These are phyloP conservation scores for Pseudogymnoascus sp. DNA, from an alignment of 2,329 filamentous ascomycete genomes.

Conservation along the genomic window DNA sequence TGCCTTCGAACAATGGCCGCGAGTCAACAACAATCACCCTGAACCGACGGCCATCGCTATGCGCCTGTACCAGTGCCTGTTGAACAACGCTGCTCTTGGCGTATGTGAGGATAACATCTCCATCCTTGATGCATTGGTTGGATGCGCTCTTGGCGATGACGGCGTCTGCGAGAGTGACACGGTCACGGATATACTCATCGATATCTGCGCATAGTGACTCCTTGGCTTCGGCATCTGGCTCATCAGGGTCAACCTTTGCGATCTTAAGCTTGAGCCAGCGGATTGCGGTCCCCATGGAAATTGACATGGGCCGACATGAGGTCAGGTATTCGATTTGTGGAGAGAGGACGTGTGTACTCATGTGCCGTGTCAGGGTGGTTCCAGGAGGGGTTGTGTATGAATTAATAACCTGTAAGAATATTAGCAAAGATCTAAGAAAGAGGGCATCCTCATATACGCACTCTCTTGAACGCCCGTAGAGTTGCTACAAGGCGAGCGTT, in stretches of 20 bases:
- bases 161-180: slow-evolving; percentile 77
- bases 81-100: slow-evolving; percentile 82
- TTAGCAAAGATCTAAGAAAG: neutral
- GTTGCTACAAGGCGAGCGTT: slow-evolving; percentile 83
- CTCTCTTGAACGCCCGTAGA: slow-evolving; percentile 80
- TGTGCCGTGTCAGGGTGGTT: slow-evolving; percentile 79
- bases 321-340: slow-evolving; percentile 93
- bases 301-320: slow-evolving; percentile 89
- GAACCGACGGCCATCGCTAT: slow-evolving; percentile 64
- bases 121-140: slow-evolving; percentile 61
- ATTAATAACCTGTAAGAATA: slow-evolving; percentile 62
- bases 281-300: slow-evolving; percentile 95
- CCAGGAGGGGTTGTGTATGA: slow-evolving; percentile 84
- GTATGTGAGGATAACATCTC: slow-evolving; percentile 79
- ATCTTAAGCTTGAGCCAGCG: slow-evolving; percentile 90
- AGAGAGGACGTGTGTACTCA: slow-evolving; percentile 83
- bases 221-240: slow-evolving; percentile 76
- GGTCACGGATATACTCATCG: slow-evolving; percentile 83
- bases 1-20: slow-evolving; percentile 61
- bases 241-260: slow-evolving; percentile 79
- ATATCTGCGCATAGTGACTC: slow-evolving; percentile 69
- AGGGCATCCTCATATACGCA: slow-evolving; percentile 31
- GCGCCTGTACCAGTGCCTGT: slow-evolving; percentile 67
- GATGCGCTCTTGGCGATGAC: slow-evolving; percentile 73
- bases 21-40: slow-evolving; percentile 78